Evolutionary conservation across 1,139 yeast species (phyloP), one percentile per base, ranked within the genome.

Genomic region (Protomyces inundatus): DNA sequence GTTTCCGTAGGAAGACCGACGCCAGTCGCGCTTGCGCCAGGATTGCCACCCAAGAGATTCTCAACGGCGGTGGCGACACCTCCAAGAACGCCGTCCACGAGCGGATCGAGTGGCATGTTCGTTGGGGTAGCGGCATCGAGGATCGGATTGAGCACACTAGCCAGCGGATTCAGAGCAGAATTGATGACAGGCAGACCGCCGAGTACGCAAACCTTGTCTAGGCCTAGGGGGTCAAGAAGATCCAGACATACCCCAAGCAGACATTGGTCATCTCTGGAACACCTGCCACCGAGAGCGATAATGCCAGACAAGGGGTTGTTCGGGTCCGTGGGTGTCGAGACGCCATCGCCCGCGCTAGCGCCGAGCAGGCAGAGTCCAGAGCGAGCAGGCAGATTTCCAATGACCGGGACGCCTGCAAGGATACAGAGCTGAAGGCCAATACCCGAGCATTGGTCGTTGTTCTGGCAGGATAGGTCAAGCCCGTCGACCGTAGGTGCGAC

Each of bases 341-440:
- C 34, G n/a, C n/a, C 10, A 14, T 33, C 36, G 10, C 36, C 54
- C 3, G 1, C 3, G 10, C 16, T 16, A 9, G 52, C 33, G 23
- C 30, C 42, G 7, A 45, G 42, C 9, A 48, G 52, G 23, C 59
- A 55, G 3, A 14, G 33, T 34, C 59, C 59, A n/a, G n/a, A 23
- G 5, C 34, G 14, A 5, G 40, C 16, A 4, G 42, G 4, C 6
- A 55, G 40, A n/a, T 32, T 32, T 6, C 33, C 59, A 7, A 33
- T 23, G 4, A 45, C 46, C 7, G 33, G 45, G 32, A 45, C 5
- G 7, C 30, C 48, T 9, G 10, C 10, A 10, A 14, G n/a, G 33
- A 42, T 37, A 55, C 59, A 55, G 30, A 55, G 39, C n/a, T 52
- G 35, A 7, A 55, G 59, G 1, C 59, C 59, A 4, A 55, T 34